A percentile compares a stretch with the other conserved stretches of the same genome.
These are phyloP conservation scores for Diaporthe sp. DNA, from an alignment of 2,329 filamentous ascomycete species.

Conservation along the genomic window DNA sequence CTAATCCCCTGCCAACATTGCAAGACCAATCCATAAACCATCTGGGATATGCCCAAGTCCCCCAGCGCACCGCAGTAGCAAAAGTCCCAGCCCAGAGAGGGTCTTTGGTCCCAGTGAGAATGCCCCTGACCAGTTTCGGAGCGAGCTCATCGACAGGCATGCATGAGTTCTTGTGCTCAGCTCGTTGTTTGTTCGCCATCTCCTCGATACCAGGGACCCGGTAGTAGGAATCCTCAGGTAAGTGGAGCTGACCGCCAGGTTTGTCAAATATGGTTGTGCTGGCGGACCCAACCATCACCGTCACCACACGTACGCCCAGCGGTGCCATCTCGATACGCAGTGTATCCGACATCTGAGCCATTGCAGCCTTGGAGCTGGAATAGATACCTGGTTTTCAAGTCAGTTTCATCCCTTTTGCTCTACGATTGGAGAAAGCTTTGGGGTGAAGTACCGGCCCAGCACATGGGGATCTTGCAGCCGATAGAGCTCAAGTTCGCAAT, in stretches of 20 bases:
- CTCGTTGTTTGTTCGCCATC: constrained; percentile 16
- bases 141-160: constrained; percentile 26
- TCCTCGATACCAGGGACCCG: not conserved
- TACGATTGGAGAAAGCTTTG: not conserved
- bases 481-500: constrained; percentile 28
- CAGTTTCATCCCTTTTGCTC: not conserved
- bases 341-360: not conserved
- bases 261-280: constrained; percentile 26
- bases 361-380: constrained; percentile 2
- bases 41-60: constrained; percentile 3
- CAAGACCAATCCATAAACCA: constrained; percentile 27
- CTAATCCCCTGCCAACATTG: constrained; percentile 14
- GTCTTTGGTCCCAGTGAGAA: not conserved
- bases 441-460: constrained; percentile 1
- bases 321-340: not conserved
- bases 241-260: constrained; percentile 2
- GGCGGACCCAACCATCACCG: not conserved
- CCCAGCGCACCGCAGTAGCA: constrained; percentile 18
- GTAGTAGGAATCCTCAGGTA: constrained; percentile 22
- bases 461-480: constrained; percentile 2
- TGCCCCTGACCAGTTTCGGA: constrained; percentile 11
- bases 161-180: not conserved
- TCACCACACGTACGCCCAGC: not conserved
- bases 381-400: not conserved
- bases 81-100: constrained; percentile 20